Percentiles rank a stretch among this genome's conserved stretches.
Evolutionary conservation across 768 basidiomycete genomes (phyloP).

Genomic region (Roridomyces roridus): DNA sequence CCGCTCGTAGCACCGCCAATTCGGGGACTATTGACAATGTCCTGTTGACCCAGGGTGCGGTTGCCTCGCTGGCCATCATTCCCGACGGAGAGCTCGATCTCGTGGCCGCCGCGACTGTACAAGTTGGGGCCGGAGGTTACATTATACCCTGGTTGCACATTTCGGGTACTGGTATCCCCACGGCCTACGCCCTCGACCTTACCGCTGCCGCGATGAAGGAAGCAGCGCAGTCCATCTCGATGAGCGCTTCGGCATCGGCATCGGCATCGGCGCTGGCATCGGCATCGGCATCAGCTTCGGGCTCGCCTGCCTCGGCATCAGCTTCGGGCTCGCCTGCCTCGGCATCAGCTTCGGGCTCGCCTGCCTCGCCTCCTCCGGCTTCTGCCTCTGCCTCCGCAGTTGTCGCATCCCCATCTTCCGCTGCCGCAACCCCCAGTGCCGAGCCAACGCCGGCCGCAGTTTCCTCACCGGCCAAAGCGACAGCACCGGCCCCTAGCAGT

Average conservation of each 20-base stretch:
- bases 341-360: not conserved
- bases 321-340: constrained; percentile 1
- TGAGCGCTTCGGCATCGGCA: constrained; percentile 16
- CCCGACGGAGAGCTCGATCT: constrained; percentile 62
- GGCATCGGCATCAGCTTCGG: not conserved
- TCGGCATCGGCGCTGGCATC: constrained; percentile 9
- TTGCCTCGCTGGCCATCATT: constrained; percentile 62
- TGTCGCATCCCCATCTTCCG: not conserved
- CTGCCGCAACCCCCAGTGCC: no score
- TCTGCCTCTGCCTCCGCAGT: not conserved
- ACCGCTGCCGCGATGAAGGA: constrained; percentile 23
- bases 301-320: constrained; percentile 7
- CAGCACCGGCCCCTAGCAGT: constrained; percentile 5
- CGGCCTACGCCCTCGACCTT: constrained; percentile 49
- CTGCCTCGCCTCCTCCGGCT: constrained; percentile 12
- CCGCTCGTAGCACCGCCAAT: constrained; percentile 63
- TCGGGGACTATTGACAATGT: constrained; percentile 67
- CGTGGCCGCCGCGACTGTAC: constrained; percentile 50
- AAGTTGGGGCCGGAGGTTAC: constrained; percentile 61
- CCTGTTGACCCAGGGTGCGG: constrained; percentile 62
- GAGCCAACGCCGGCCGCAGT: not conserved
- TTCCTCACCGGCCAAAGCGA: no score
- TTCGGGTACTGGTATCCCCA: constrained; percentile 61
- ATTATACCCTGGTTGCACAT: constrained; percentile 66
- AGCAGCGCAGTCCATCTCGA: constrained; percentile 24